These are phyloP conservation scores for Sarcodon aspratus DNA, from an alignment of 768 basidiomycete genomes.

Conservation along the genomic window DNA sequence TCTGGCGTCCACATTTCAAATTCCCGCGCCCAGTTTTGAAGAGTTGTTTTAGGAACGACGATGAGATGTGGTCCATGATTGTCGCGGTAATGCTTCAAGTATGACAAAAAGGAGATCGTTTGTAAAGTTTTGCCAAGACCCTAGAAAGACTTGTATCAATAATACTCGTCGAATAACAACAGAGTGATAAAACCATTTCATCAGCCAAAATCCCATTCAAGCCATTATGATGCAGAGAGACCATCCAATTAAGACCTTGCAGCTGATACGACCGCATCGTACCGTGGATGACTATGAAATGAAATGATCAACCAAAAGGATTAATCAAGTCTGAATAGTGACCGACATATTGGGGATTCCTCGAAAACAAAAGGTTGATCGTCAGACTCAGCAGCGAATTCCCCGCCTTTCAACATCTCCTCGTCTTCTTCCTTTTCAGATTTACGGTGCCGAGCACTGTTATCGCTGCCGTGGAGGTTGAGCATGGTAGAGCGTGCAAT, in stretches of 20 bases:
- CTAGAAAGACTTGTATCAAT: constrained; percentile 24
- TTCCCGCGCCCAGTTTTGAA: constrained; percentile 96
- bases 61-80: constrained; percentile 82
- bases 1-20: constrained; percentile 87
- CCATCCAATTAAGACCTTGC: constrained; percentile 97
- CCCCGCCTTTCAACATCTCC: constrained; percentile 82
- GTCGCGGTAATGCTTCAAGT: constrained; percentile 76
- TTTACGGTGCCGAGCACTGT: constrained; percentile 76
- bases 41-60: constrained; percentile 96
- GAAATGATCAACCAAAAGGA: not conserved
- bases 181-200: constrained; percentile 58
- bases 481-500: not conserved
- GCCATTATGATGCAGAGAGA: constrained; percentile 90
- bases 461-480: constrained; percentile 37
- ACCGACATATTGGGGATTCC: constrained; percentile 77
- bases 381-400: constrained; percentile 66
- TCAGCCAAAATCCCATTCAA: constrained; percentile 96
- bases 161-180: not conserved
- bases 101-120: constrained; percentile 94
- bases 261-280: constrained; percentile 90
- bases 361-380: constrained; percentile 94
- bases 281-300: constrained; percentile 66
- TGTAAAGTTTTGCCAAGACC: constrained; percentile 98
- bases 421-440: constrained; percentile 99
- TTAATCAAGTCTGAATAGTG: not conserved